Conservation (phyloP, 2,329 filamentous ascomycete species). For the Colletotrichum kahawae region DNA sequence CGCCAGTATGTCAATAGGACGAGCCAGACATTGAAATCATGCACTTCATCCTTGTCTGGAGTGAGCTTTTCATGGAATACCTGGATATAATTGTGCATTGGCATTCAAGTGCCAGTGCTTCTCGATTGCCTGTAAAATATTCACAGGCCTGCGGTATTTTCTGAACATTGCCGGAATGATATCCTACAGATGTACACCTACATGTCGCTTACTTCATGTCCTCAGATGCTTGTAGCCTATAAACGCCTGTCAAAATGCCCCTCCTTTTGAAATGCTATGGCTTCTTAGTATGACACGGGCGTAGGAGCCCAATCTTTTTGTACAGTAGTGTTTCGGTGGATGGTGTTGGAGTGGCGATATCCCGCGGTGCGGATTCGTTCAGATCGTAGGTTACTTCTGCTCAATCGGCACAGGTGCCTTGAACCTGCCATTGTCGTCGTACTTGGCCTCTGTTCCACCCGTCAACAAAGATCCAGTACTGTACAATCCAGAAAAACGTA, state of each 20-base stretch:
- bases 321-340: neutral
- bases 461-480: neutral
- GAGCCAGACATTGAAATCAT: neutral
- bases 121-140: neutral
- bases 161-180: neutral
- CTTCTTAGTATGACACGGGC: neutral
- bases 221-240: neutral
- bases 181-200: neutral
- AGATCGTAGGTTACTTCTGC: neutral
- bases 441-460: constrained; percentile 43
- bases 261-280: neutral
- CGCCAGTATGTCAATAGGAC: neutral
- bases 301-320: neutral
- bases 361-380: neutral
- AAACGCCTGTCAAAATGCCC: constrained; percentile 4
- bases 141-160: neutral
- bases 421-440: constrained; percentile 51
- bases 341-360: neutral
- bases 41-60: neutral
- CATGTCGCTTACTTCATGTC: neutral
- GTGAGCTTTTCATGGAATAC: neutral
- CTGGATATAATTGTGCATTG: neutral
- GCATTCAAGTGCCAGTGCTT: neutral
- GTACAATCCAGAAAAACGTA: constrained; percentile 53
- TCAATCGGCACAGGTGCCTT: constrained; percentile 35